phyloP scores from a whole-genome alignment of 2,329 filamentous ascomycete species.

The Diaporthe citri region DNA sequence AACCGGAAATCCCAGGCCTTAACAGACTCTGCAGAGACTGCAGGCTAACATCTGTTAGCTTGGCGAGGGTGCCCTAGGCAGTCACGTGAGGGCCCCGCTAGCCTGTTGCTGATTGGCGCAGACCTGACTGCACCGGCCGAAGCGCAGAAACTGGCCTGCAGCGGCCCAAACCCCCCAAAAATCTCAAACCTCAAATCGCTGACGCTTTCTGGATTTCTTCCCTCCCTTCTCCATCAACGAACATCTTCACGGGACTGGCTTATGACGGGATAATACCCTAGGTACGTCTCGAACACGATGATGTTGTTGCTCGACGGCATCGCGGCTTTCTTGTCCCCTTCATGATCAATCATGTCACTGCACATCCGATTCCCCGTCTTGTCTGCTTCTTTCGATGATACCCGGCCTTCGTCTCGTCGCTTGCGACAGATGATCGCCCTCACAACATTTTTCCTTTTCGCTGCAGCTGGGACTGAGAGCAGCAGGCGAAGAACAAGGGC shows the following conservation, averaged over 20 bases:
- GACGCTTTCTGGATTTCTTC: not conserved
- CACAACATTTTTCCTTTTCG: slow-evolving; percentile 10
- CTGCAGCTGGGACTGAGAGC: not conserved
- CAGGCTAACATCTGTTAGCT: not conserved
- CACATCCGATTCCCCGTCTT: slow-evolving; percentile 29
- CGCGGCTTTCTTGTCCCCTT: slow-evolving; percentile 16
- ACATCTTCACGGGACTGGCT: slow-evolving; percentile 42
- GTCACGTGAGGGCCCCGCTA: slow-evolving; percentile 9
- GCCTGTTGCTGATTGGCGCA: not conserved
- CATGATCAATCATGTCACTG: slow-evolving; percentile 26
- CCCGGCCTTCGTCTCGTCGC: slow-evolving; percentile 33
- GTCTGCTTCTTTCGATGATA: slow-evolving; percentile 33
- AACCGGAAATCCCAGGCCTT: not conserved
- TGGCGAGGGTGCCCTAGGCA: not conserved
- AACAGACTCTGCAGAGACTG: not conserved
- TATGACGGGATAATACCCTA: slow-evolving; percentile 41
- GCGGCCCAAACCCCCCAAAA: slow-evolving; percentile 15
- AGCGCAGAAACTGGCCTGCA: not conserved
- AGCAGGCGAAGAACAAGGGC: not conserved
- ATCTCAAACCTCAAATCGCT: slow-evolving; percentile 5
- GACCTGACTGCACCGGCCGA: not conserved
- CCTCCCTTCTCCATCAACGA: slow-evolving; percentile 36
- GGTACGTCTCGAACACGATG: slow-evolving; percentile 41
- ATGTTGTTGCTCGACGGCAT: slow-evolving; percentile 38
- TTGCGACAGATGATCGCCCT: slow-evolving; percentile 33